Evolutionary conservation across 2,329 filamentous ascomycete species (phyloP).

Genomic region (Aspergillus felis): DNA sequence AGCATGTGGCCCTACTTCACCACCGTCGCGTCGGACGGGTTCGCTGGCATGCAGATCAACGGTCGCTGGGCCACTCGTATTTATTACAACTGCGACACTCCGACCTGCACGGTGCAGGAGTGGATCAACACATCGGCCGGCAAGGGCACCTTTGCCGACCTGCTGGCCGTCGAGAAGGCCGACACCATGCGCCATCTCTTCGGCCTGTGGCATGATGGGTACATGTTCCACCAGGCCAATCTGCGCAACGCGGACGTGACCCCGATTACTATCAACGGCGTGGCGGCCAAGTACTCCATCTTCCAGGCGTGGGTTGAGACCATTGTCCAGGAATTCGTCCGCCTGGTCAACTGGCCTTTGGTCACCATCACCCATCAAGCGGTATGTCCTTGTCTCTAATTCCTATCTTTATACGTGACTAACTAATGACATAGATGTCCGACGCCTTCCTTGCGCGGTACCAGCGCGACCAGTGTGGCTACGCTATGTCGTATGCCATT

Average conservation of each 20-base stretch:
- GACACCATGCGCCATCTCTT: conserved; percentile 57
- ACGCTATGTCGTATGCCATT: conserved; percentile 47
- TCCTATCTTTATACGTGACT: neutral
- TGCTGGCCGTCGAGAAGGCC: conserved; percentile 49
- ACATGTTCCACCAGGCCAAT: conserved; percentile 65
- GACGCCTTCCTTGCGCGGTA: conserved; percentile 51
- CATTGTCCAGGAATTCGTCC: conserved; percentile 51
- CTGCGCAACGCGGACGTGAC: conserved; percentile 49
- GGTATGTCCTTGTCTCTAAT: conserved; percentile 22
- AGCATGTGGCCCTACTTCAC: conserved; percentile 55
- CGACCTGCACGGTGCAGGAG: conserved; percentile 54
- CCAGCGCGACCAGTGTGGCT: conserved; percentile 51
- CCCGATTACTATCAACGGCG: conserved; percentile 47
- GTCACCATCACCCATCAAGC: conserved; percentile 56
- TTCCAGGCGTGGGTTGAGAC: conserved; percentile 57
- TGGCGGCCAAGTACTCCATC: conserved; percentile 47
- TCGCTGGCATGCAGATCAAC: conserved; percentile 53
- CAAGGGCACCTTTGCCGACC: conserved; percentile 49
- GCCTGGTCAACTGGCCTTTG: conserved; percentile 53
- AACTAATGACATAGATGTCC: conserved; percentile 33
- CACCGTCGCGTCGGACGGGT: conserved; percentile 50
- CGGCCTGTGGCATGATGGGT: conserved; percentile 52
- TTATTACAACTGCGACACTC: conserved; percentile 61
- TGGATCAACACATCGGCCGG: conserved; percentile 59
- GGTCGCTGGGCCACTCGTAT: conserved; percentile 60